phyloP scores from a whole-genome alignment of 495 filamentous ascomycete species.

The Acidiella bohemica region DNA sequence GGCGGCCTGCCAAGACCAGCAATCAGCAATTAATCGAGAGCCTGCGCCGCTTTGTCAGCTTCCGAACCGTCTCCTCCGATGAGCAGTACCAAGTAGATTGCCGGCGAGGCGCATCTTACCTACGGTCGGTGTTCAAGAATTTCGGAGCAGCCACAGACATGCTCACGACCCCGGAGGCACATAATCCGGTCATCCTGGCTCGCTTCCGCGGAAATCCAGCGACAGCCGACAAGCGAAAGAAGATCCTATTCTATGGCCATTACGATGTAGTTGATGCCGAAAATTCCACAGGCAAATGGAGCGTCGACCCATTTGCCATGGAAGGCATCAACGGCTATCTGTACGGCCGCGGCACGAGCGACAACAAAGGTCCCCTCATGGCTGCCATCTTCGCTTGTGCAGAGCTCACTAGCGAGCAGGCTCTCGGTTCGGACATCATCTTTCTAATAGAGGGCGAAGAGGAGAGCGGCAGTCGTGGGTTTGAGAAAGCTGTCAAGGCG shows the following conservation, averaged over 20 bases:
- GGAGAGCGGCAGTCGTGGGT: constrained; percentile 83
- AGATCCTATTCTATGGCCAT: constrained; percentile 91
- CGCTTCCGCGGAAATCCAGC: constrained; percentile 61
- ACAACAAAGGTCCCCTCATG: constrained; percentile 92
- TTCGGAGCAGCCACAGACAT: constrained; percentile 81
- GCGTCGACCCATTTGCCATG: constrained; percentile 71
- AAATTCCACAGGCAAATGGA: constrained; percentile 64
- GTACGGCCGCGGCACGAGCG: constrained; percentile 90
- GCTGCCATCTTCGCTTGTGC: constrained; percentile 87
- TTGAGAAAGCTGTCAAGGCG: constrained; percentile 60
- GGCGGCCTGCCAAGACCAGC: constrained; percentile 39
- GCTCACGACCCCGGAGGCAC: constrained; percentile 51
- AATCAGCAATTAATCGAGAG: constrained; percentile 73
- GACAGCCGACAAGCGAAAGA: constrained; percentile 49
- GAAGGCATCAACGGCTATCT: constrained; percentile 80
- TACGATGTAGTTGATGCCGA: constrained; percentile 98
- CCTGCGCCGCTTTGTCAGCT: constrained; percentile 73
- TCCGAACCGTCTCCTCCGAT: constrained; percentile 77
- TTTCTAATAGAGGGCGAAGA: constrained; percentile 97
- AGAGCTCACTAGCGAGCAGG: constrained; percentile 65
- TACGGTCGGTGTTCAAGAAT: constrained; percentile 77
- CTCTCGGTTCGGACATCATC: constrained; percentile 69
- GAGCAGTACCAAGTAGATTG: constrained; percentile 78
- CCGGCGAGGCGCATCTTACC: constrained; percentile 77
- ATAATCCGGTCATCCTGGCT: constrained; percentile 83